Base-by-base conservation (phyloP, 306 rosid genomes). In the Trifolium fragiferum region DNA sequence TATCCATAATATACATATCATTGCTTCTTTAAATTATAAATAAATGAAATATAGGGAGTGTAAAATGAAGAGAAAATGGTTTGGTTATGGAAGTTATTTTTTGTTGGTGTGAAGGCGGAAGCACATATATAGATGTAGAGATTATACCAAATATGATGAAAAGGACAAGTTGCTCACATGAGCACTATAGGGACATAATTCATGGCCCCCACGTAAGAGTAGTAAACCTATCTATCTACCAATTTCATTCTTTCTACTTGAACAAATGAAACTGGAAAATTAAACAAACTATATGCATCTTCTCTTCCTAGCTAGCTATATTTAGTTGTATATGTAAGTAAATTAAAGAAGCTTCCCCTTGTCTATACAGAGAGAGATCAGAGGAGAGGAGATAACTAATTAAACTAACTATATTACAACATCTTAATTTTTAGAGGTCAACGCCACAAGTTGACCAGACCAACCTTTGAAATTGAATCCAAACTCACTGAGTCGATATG, bases 141-240 rank as follows among this genome's bases (percentile, higher is more conserved):
- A 81, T 80, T 77, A 86, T 60, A 30, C 19, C 19, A 27, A 71
- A 70, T 68, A 63, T 47, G 74, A 82, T 60, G 87, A 85, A 85
- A 90, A 87, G 82, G 91, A 90, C 91, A 84, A 88, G 76, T 78
- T 85, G 88, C 82, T 85, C 92, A 90, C 93, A 88, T 85, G 89
- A 82, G 82, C 89, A 73, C 76, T 65, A 66, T 79, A 81, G 53
- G 79, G 70, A 50, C 88, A 88, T 81, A 78, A 81, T 68, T 79
- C 86, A 85, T 83, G 93, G 89, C 91, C 96, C 90, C 80, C 84
- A 84, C 80, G 87, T 75, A 66, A 81, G 64, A 79, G 92, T 86
- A 86, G 75, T 79, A 85, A 76, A 75, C 83, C 64, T 55, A 14
- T 57, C 16, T 16, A 15, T 44, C 81, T 68, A 76, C 75, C 81